phyloP scores from a whole-genome alignment of 2,329 filamentous ascomycete species.

The Periconia macrospinosa region DNA sequence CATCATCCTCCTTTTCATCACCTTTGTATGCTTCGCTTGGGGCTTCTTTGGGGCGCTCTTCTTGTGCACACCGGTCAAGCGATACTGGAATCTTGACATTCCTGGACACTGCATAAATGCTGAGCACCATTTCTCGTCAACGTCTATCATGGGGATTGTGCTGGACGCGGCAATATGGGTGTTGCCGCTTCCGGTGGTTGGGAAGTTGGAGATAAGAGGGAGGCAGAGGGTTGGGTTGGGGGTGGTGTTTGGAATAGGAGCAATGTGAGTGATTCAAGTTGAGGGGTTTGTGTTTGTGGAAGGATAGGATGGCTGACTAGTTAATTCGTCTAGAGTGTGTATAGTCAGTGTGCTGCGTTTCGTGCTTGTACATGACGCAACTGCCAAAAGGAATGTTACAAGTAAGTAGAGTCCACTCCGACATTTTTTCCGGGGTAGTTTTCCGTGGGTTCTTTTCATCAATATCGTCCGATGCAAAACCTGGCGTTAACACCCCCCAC shows the following conservation, averaged over 20 bases:
- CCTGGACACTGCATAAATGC: conserved; percentile 27
- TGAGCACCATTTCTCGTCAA: conserved; percentile 26
- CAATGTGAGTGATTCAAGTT: conserved; percentile 33
- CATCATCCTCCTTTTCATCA: conserved; percentile 18
- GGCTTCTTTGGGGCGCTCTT: conserved; percentile 32
- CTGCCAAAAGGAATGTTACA: conserved; percentile 19
- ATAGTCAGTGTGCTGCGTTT: conserved; percentile 32
- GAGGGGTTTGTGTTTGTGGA: not conserved
- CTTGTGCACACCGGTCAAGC: conserved; percentile 27
- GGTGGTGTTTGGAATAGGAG: conserved; percentile 41
- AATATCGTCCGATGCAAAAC: not conserved
- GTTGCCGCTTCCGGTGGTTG: conserved; percentile 32
- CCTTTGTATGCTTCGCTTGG: conserved; percentile 24
- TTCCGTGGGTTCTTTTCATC: too few relatives aligned
- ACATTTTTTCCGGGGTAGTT: not conserved
- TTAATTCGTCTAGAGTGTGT: conserved; percentile 24
- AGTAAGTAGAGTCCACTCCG: conserved; percentile 15
- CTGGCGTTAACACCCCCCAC: not conserved
- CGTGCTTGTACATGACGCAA: conserved; percentile 24
- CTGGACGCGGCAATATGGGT: conserved; percentile 36
- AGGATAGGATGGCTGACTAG: not conserved
- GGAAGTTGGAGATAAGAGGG: conserved; percentile 30
- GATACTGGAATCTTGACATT: conserved; percentile 25
- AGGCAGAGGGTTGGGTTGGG: conserved; percentile 37
- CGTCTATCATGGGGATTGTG: conserved; percentile 28